Evolutionary conservation across 441 rosid species (phyloP).

Genomic region (Capsella rubella): DNA sequence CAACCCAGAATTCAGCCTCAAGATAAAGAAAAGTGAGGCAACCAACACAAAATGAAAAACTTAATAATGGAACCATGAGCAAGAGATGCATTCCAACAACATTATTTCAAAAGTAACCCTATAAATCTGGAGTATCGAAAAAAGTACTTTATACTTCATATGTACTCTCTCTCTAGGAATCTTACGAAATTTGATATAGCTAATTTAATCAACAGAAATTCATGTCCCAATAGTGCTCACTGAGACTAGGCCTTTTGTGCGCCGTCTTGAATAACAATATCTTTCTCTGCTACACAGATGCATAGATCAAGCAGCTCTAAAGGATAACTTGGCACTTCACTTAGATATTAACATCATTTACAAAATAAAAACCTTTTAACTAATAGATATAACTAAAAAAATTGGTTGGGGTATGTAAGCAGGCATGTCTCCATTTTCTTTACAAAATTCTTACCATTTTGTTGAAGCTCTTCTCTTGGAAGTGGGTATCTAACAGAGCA

Average conservation of each 20-base stretch:
- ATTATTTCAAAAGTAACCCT: conserved; percentile 8
- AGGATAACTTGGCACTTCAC: background rate
- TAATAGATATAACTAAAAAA: conserved; percentile 4
- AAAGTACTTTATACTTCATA: background rate
- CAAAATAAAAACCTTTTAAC: background rate
- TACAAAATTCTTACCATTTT: conserved; percentile 61
- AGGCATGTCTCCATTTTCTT: conserved; percentile 13
- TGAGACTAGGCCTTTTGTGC: conserved; percentile 6
- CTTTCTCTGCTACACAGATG: conserved; percentile 7
- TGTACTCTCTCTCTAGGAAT: background rate
- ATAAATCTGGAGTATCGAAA: conserved; percentile 15
- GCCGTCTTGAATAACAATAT: conserved; percentile 20
- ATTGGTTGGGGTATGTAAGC: background rate
- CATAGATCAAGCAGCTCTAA: conserved; percentile 20
- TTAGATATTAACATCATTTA: background rate
- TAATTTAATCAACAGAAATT: conserved; percentile 11
- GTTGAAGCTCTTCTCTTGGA: conserved; percentile 69
- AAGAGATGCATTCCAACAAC: conserved; percentile 24
- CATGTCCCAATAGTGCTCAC: conserved; percentile 15
- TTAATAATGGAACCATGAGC: conserved; percentile 18
- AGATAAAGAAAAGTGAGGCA: conserved; percentile 1
- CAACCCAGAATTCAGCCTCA: conserved; percentile 6
- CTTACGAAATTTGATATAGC: background rate
- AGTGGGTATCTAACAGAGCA: conserved; percentile 91
- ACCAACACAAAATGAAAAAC: background rate